Conservation (phyloP, 2,329 filamentous ascomycete species). For the Chalara sp. region DNA sequence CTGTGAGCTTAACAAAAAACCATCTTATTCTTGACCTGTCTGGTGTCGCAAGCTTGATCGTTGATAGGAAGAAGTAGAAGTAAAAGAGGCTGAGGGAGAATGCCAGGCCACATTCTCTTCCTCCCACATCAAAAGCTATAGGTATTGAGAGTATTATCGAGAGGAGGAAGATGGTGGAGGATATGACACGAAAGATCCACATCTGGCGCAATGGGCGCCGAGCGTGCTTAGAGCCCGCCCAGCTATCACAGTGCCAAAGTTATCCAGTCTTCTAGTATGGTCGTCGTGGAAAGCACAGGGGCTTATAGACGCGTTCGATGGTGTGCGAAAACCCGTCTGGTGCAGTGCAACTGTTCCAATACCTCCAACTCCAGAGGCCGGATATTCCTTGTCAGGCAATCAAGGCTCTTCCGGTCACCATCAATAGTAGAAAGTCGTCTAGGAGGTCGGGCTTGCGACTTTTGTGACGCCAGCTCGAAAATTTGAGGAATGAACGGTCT, state of each 20-base stretch:
- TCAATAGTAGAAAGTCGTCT: no score
- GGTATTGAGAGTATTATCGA: constrained; percentile 94
- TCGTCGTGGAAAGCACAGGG: no score
- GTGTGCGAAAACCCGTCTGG: no score
- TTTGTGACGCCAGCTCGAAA: no score
- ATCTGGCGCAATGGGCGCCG: constrained; percentile 53
- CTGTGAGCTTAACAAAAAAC: constrained; percentile 61
- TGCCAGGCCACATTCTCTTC: constrained; percentile 85
- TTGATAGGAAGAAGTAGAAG: constrained; percentile 87
- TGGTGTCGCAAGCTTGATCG: constrained; percentile 74
- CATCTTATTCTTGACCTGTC: constrained; percentile 68
- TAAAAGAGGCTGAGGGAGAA: constrained; percentile 84
- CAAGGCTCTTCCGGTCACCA: no score
- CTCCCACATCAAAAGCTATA: constrained; percentile 95
- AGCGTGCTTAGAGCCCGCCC: constrained; percentile 39
- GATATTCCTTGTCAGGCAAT: no score
- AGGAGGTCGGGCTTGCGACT: no score
- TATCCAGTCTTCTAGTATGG: no score
- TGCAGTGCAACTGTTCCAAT: no score
- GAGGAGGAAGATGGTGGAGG: constrained; percentile 79
- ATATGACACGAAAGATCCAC: constrained; percentile 76
- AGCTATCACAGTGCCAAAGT: constrained; percentile 7
- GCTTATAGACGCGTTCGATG: no score
- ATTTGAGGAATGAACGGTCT: no score
- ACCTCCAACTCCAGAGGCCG: no score